Conservation (phyloP, 2,329 filamentous ascomycete species). For the Ophiostoma sp. region DNA sequence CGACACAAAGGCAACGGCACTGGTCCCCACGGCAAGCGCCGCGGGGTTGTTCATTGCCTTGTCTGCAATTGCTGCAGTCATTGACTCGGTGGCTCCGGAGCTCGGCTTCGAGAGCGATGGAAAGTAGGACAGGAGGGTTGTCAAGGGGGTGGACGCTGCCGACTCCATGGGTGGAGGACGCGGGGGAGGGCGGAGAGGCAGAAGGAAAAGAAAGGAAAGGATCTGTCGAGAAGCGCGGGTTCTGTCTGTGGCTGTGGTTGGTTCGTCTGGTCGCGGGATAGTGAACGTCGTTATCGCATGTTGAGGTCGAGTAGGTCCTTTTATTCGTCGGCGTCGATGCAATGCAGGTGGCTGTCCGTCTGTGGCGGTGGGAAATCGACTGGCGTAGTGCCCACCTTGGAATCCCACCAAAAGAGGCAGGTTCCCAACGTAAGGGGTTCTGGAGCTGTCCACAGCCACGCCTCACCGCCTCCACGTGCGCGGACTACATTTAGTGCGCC, state of each 20-base stretch:
- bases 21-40: constrained; percentile 61
- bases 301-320: not conserved
- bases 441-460: not conserved
- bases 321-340: constrained; percentile 10
- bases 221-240: not conserved
- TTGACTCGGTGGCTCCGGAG: not conserved
- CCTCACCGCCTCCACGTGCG: constrained; percentile 10
- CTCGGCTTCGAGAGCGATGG: constrained; percentile 8
- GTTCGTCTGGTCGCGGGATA: not conserved
- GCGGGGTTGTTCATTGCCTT: constrained; percentile 20
- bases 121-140: constrained; percentile 11
- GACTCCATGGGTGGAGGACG: constrained; percentile 8
- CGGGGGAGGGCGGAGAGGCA: not conserved
- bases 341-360: not conserved
- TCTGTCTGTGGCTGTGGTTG: not conserved
- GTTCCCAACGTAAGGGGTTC: not conserved
- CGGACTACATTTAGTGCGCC: not conserved
- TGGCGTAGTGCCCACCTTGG: not conserved
- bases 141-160: not conserved
- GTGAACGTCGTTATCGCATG: constrained; percentile 5
- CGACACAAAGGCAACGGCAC: constrained; percentile 64
- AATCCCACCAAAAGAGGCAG: constrained; percentile 11
- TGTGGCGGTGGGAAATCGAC: constrained; percentile 2
- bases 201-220: not conserved
- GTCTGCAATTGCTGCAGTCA: constrained; percentile 5